Percentiles rank a stretch among this genome's conserved stretches.
Evolutionary conservation across 805 yeast species (phyloP).

Genomic region (Monosporozyma yasuniensis): DNA sequence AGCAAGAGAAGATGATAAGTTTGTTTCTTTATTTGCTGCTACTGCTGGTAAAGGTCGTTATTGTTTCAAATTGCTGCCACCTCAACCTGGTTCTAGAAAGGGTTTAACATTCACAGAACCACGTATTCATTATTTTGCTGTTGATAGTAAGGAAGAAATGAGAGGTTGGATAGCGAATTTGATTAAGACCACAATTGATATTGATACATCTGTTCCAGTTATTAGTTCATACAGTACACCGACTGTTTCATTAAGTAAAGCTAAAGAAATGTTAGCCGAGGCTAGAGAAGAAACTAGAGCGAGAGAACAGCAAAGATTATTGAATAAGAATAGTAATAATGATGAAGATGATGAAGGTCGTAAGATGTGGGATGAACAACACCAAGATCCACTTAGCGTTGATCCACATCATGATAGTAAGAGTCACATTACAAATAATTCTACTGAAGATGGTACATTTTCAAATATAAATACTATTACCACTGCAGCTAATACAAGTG

Average conservation of each 20-base stretch:
- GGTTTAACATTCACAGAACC: conserved; percentile 96
- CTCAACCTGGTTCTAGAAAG: conserved; percentile 93
- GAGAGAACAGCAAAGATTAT: conserved; percentile 38
- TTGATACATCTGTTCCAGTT: conserved; percentile 87
- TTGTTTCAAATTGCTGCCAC: conserved; percentile 89
- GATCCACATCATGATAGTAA: not conserved
- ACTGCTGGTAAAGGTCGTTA: conserved; percentile 89
- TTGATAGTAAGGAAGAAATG: conserved; percentile 85
- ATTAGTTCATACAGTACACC: conserved; percentile 91
- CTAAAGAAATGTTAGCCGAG: conserved; percentile 75
- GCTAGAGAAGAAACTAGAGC: conserved; percentile 66
- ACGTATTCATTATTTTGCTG: conserved; percentile 91
- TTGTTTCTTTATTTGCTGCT: conserved; percentile 82
- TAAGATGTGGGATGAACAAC: conserved; percentile 27
- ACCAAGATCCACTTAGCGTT: conserved; percentile 7
- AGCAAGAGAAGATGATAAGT: conserved; percentile 72
- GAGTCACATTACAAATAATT: conserved; percentile 10
- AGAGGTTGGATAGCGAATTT: conserved; percentile 90
- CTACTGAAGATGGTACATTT: conserved; percentile 13
- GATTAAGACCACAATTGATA: conserved; percentile 91
- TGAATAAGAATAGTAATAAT: conserved; percentile 6
- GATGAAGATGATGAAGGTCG: conserved; percentile 23
- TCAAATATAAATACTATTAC: conserved; percentile 10
- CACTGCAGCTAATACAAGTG: conserved; percentile 14
- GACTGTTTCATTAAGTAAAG: conserved; percentile 79